Evolutionary conservation across 352 stramenopile species (phyloP).

Genomic region (Globisporangium paddicum): DNA sequence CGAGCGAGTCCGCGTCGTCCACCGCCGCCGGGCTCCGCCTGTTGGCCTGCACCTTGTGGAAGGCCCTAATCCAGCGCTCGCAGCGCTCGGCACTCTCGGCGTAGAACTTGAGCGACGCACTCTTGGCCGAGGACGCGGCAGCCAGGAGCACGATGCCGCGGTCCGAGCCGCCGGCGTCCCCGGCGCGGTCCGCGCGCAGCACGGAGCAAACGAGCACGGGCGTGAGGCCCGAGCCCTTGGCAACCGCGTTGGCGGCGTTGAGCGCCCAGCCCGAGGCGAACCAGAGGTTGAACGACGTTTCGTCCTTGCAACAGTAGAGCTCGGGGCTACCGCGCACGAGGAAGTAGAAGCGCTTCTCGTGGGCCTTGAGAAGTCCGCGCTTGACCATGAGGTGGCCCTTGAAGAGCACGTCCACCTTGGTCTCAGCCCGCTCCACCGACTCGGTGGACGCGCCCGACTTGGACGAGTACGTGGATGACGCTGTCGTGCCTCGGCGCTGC

Average conservation of each 20-base stretch:
- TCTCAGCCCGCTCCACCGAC: not conserved
- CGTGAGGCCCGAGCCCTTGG: slow-evolving; percentile 22
- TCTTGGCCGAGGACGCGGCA: slow-evolving; percentile 35
- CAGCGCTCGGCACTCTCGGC: slow-evolving; percentile 36
- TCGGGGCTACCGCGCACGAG: slow-evolving; percentile 27
- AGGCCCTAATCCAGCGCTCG: slow-evolving; percentile 45
- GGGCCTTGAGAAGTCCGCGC: slow-evolving; percentile 44
- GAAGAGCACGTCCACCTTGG: slow-evolving; percentile 27
- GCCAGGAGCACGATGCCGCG: slow-evolving; percentile 45
- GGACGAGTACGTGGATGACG: slow-evolving; percentile 5
- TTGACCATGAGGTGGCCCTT: slow-evolving; percentile 44
- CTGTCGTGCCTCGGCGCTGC: slow-evolving; percentile 3
- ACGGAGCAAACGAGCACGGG: slow-evolving; percentile 44
- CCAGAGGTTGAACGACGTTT: slow-evolving; percentile 63
- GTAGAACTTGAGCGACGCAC: slow-evolving; percentile 33
- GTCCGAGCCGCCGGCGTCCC: slow-evolving; percentile 21
- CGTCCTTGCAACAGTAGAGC: slow-evolving; percentile 60
- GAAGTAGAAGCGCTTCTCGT: slow-evolving; percentile 72
- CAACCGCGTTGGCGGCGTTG: slow-evolving; percentile 20
- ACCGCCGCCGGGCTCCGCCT: slow-evolving; percentile 17
- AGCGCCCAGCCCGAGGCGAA: slow-evolving; percentile 37
- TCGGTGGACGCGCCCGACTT: slow-evolving; percentile 5
- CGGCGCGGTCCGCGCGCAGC: slow-evolving; percentile 36
- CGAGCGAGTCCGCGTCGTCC: slow-evolving; percentile 16
- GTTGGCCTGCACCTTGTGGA: slow-evolving; percentile 55